phyloP scores from a whole-genome alignment of 768 basidiomycete species.

The Termitomyces eurrhizus region DNA sequence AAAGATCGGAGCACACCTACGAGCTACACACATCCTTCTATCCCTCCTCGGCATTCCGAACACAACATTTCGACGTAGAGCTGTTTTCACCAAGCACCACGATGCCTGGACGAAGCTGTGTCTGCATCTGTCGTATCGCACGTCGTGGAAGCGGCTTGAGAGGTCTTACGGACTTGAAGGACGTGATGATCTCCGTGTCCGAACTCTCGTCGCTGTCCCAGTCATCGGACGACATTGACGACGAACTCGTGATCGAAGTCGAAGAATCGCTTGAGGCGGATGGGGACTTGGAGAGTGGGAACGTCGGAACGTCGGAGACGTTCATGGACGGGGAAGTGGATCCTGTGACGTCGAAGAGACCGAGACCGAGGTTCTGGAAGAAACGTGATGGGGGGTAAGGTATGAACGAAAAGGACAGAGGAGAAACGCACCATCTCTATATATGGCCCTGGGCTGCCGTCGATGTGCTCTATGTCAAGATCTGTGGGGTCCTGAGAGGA shows the following conservation, averaged over 20 bases:
- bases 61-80: not conserved
- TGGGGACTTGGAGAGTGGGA: not conserved
- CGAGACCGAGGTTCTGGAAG: slow-evolving; percentile 58
- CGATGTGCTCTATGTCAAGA: slow-evolving; percentile 65
- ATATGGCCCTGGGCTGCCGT: slow-evolving; percentile 42
- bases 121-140: not conserved
- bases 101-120: not conserved
- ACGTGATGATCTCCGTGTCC: slow-evolving; percentile 35
- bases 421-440: slow-evolving; percentile 59
- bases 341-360: slow-evolving; percentile 46
- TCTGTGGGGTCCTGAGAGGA: slow-evolving; percentile 46
- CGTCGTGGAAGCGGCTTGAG: not conserved
- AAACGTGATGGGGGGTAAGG: not conserved
- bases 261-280: slow-evolving; percentile 22
- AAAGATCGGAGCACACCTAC: not conserved
- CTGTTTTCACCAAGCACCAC: not conserved
- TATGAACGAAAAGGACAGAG: too few relatives aligned
- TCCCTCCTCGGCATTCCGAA: not conserved
- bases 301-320: not conserved
- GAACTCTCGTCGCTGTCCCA: slow-evolving; percentile 31
- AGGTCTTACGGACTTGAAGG: slow-evolving; percentile 33
- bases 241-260: slow-evolving; percentile 8
- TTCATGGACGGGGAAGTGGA: not conserved
- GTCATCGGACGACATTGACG: slow-evolving; percentile 18
- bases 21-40: not conserved